Evolutionary conservation across 805 yeast species (phyloP).

Genomic region (Candida vaughaniae): DNA sequence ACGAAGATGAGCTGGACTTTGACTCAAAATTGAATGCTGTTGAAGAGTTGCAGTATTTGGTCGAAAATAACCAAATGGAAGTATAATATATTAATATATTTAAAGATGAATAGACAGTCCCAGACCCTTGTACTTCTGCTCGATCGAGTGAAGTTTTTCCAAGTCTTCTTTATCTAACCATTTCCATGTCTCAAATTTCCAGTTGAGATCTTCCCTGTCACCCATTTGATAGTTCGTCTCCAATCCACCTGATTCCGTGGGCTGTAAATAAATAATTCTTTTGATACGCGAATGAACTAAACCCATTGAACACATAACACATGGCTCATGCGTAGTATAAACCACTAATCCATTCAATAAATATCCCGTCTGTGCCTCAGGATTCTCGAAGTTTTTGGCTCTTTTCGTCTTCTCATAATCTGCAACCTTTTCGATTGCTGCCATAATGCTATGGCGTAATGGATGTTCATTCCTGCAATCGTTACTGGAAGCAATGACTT

Average conservation of each 20-base stretch:
- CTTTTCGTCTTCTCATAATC: conserved; percentile 46
- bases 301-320: conserved; percentile 97
- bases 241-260: conserved; percentile 46
- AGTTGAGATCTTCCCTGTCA: conserved; percentile 70
- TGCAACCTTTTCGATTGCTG: conserved; percentile 67
- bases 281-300: conserved; percentile 84
- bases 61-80: no score
- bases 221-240: conserved; percentile 76
- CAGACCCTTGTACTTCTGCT: conserved; percentile 1
- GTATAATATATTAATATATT: no score
- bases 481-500: conserved; percentile 41
- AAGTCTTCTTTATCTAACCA: conserved; percentile 42
- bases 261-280: conserved; percentile 58
- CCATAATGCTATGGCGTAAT: conserved; percentile 73
- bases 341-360: conserved; percentile 76
- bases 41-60: background rate
- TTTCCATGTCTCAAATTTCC: conserved; percentile 82
- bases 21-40: conserved; percentile 3
- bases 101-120: no score
- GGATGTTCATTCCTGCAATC: conserved; percentile 40
- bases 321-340: conserved; percentile 92
- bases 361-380: conserved; percentile 38
- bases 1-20: no score
- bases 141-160: conserved; percentile 3
- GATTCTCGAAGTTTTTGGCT: background rate